phyloP scores from a whole-genome alignment of 345 rosid genomes.

The Gossypium bickii region DNA sequence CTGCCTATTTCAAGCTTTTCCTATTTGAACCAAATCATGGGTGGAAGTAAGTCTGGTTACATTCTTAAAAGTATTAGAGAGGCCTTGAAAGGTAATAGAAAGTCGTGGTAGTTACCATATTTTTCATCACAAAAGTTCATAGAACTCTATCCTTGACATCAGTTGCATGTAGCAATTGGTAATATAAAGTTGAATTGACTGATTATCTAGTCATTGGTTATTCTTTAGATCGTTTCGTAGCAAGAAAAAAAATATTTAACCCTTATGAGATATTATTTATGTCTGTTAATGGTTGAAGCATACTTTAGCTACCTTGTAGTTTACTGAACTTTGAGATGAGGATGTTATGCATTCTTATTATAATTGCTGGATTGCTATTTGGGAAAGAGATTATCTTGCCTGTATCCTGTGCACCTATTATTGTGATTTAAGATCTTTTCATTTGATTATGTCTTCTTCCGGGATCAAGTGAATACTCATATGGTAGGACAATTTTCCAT shows the following conservation, averaged over 20 bases:
- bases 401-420: neutral
- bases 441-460: constrained; percentile 4
- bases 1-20: neutral
- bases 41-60: neutral
- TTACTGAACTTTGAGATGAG: neutral
- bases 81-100: neutral
- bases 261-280: neutral
- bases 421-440: neutral
- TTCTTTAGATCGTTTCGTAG: neutral
- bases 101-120: neutral
- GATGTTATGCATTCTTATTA: neutral
- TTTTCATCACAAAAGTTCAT: neutral
- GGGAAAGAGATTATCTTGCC: neutral
- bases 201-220: too few species aligned
- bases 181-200: neutral
- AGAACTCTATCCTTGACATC: neutral
- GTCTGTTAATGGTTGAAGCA: neutral
- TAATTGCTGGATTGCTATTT: neutral
- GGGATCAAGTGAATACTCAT: neutral
- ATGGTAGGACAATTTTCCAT: neutral
- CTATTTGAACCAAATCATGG: neutral
- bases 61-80: neutral
- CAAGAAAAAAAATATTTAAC: neutral
- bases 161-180: neutral
- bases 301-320: neutral